Base-by-base conservation (phyloP, 225 moss, liverwort and hornwort species). In the Antitrichia curtipendula region DNA sequence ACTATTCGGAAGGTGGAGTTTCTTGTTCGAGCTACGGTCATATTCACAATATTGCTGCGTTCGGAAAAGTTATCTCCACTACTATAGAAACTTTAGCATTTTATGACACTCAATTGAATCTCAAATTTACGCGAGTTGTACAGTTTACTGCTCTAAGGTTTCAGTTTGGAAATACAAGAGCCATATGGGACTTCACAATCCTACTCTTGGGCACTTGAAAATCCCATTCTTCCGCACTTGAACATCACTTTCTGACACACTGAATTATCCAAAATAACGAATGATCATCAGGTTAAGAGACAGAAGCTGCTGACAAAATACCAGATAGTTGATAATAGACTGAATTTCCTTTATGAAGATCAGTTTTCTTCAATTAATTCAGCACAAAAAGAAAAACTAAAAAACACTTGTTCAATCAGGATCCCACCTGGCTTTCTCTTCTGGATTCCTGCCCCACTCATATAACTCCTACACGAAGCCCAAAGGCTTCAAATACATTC, bases 321-420 rank as follows among this genome's bases (percentile, higher is more conserved):
- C 20, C 19, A 19, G 47, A 0, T 18, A 20, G 31, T 74, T 74
- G 32, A 32, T 31, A 18, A 4, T 47, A 29, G 47, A 12, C 45
- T 28, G 16, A 17, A 45, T 17, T 41, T 27, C 70, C 15, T 27
- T 15, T 8, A 16, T 4, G 29, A 2, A 40, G 11, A 47, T 11
- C 73, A 45, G 31, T 47, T 10, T 45, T 4, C 29, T 47, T 45
- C 45, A 17, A 10, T 45, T 7, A 73, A 73, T 13, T 29, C 47
- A 2, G 2, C 9, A 16, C 3, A n/a, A 8, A 40, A 20, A 11
- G 6, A 10, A 40, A 27, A 27, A 0, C 1, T 3, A 25, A 2
- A 41, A 28, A 45, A 23, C 4, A 7, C 4, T 18, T 29, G 28
- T 45, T 45, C 72, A 45, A 45, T 29, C 18, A 17, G 28, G 45